Conservation (phyloP, 2,329 filamentous ascomycete species). For the Chaetomium olivaceum region DNA sequence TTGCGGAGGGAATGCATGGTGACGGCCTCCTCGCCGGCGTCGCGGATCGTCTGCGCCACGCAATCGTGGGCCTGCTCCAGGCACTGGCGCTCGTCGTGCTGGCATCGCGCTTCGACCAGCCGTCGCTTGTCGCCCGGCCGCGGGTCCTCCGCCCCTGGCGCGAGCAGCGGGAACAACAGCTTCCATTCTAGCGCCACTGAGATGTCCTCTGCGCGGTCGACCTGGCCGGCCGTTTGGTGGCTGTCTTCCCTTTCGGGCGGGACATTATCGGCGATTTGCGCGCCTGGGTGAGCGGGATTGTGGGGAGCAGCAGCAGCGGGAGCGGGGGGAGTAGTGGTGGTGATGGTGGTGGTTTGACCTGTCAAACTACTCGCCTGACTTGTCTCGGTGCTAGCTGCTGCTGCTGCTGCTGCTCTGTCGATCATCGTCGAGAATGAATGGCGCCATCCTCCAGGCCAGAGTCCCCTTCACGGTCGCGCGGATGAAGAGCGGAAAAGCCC, state of each 20-base stretch:
- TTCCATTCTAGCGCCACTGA: slow-evolving; percentile 40
- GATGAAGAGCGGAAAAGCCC: slow-evolving; percentile 4
- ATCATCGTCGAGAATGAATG: slow-evolving; percentile 23
- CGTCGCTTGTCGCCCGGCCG: slow-evolving; percentile 19
- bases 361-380: not conserved
- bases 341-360: not conserved
- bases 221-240: not conserved
- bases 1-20: slow-evolving; percentile 34
- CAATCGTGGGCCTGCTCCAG: slow-evolving; percentile 31
- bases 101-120: slow-evolving; percentile 5
- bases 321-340: not conserved
- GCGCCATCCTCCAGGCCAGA: slow-evolving; percentile 19
- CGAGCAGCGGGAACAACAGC: slow-evolving; percentile 36
- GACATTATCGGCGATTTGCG: not conserved
- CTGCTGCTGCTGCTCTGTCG: not conserved
- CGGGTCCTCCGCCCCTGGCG: slow-evolving; percentile 13
- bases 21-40: slow-evolving; percentile 34
- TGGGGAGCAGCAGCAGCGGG: not conserved
- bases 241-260: not conserved
- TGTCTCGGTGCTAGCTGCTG: not conserved
- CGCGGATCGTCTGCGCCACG: slow-evolving; percentile 34
- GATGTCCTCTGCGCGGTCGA: slow-evolving; percentile 30
- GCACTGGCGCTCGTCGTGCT: slow-evolving; percentile 15
- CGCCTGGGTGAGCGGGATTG: not conserved
- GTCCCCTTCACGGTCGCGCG: not conserved